Evolutionary conservation across 306 rosid species (phyloP).

Genomic region (Fagus crenata): DNA sequence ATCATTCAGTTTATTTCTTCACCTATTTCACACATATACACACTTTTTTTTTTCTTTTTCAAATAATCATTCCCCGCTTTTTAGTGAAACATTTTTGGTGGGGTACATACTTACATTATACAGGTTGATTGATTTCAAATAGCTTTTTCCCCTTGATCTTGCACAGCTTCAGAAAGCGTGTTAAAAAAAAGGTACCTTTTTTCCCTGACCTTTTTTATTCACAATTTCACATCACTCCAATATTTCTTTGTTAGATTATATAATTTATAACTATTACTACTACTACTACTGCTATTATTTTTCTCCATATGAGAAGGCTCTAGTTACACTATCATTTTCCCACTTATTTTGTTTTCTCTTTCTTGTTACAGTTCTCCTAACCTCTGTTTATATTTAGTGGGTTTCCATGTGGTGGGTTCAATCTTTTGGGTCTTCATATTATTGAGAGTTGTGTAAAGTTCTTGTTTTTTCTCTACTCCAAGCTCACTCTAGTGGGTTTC

Average conservation of each 20-base stretch:
- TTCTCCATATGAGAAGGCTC: slow-evolving; percentile 6
- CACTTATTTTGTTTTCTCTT: not conserved
- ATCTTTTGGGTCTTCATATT: slow-evolving; percentile 29
- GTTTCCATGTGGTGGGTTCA: slow-evolving; percentile 35
- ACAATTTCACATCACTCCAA: not conserved
- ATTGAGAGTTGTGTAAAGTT: not conserved
- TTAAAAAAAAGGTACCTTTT: slow-evolving; percentile 56
- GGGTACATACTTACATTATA: slow-evolving; percentile 21
- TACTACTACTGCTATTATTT: slow-evolving; percentile 1
- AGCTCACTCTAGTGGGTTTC: slow-evolving; percentile 18
- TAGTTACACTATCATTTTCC: slow-evolving; percentile 36
- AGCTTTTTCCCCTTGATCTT: slow-evolving; percentile 43
- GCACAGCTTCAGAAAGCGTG: slow-evolving; percentile 32
- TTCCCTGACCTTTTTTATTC: not conserved
- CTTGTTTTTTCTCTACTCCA: slow-evolving; percentile 3
- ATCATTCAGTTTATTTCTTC: not conserved
- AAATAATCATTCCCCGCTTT: slow-evolving; percentile 3
- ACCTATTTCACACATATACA: slow-evolving; percentile 19
- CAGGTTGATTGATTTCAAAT: slow-evolving; percentile 43
- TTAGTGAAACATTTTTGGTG: slow-evolving; percentile 36
- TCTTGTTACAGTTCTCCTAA: slow-evolving; percentile 6
- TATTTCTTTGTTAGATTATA: slow-evolving; percentile 15
- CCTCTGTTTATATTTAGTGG: slow-evolving; percentile 27
- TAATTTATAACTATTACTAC: slow-evolving; percentile 29
- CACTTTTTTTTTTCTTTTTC: slow-evolving; percentile 21